Evolutionary conservation across 1,284 basidiomycete genomes (phyloP), one percentile per base, ranked within the genome.

Genomic region (Sparassis latifolia): DNA sequence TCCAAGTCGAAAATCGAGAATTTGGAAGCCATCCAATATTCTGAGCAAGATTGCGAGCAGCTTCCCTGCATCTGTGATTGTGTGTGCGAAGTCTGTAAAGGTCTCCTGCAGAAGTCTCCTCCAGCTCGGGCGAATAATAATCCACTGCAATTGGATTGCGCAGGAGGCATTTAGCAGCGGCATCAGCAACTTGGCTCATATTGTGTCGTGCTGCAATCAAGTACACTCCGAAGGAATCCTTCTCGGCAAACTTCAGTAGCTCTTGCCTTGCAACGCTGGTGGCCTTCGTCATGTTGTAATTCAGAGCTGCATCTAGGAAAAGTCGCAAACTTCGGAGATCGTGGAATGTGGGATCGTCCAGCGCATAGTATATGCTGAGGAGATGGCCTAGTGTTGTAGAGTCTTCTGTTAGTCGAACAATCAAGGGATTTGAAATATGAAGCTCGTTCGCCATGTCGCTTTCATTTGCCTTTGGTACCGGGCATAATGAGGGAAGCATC

Each of bases 311-410:
- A 2, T 29, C 46, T 30, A 57, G 42, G 10, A 52, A 42, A 20
- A 10, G 12, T 10, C 40, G 41, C 5, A 47, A 9, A 5, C 44
- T 33, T 2, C 44, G 27, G 9, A 49, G 40, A 31, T 49, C 38
- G 5, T 59, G 42, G 2, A 47, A 49, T 3, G 55, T 53, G 5
- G 51, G 52, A 7, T 49, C 45, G 5, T 30, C 7, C 20, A 45
- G 49, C 12, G 56, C 54, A 32, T 58, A 56, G 43, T 52, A 58
- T 9, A 53, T n/a, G 2, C 55, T 52, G n/a, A 58, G 45, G 5
- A 56, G 32, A 35, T 4, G 4, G 5, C 54, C 46, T 2, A 58
- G 42, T 2, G 52, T 52, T 6, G 20, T 2, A 12, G 40, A 42
- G 32, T 44, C 40, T 42, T 58, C 57, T 32, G 41, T 9, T 42